These are phyloP conservation scores for Salix suchowensis DNA, from an alignment of 345 rosid genomes.

Conservation along the genomic window DNA sequence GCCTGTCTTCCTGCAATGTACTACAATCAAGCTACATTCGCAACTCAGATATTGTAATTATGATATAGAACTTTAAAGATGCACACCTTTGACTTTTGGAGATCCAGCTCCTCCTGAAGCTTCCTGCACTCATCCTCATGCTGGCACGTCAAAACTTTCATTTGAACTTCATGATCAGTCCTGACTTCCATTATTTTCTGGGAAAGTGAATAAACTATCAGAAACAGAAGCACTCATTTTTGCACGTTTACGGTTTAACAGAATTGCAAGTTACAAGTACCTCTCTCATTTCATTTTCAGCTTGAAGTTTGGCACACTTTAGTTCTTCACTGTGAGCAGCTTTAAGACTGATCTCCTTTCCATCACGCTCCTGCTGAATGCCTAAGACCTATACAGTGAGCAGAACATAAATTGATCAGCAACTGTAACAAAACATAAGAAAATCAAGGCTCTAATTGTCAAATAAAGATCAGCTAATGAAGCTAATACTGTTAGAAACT, in stretches of 20 bases:
- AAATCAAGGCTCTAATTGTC: not conserved
- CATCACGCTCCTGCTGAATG: conserved; percentile 53
- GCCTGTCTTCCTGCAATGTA: conserved; percentile 67
- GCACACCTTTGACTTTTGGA: conserved; percentile 64
- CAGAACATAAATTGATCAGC: conserved; percentile 9
- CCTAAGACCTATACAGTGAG: conserved; percentile 35
- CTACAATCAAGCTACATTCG: conserved; percentile 1
- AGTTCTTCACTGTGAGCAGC: conserved; percentile 57
- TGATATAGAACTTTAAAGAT: conserved; percentile 11
- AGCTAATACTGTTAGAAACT: not conserved
- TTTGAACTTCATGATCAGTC: conserved; percentile 69
- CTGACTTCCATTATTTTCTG: conserved; percentile 56
- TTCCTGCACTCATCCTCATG: conserved; percentile 69
- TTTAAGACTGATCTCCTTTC: conserved; percentile 56
- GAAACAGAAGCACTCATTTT: not conserved
- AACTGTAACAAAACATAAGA: not conserved
- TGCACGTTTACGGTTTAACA: not conserved
- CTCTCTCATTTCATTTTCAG: conserved; percentile 71
- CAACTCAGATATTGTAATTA: conserved; percentile 2
- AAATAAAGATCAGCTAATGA: not conserved
- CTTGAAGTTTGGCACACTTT: conserved; percentile 55
- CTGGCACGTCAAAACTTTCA: conserved; percentile 59
- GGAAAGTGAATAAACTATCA: not conserved
- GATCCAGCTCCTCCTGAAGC: conserved; percentile 66
- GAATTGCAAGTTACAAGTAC: conserved; percentile 22